phyloP scores from a whole-genome alignment of 163 green algal species.

The Coccomyxa subellipsoidea region DNA sequence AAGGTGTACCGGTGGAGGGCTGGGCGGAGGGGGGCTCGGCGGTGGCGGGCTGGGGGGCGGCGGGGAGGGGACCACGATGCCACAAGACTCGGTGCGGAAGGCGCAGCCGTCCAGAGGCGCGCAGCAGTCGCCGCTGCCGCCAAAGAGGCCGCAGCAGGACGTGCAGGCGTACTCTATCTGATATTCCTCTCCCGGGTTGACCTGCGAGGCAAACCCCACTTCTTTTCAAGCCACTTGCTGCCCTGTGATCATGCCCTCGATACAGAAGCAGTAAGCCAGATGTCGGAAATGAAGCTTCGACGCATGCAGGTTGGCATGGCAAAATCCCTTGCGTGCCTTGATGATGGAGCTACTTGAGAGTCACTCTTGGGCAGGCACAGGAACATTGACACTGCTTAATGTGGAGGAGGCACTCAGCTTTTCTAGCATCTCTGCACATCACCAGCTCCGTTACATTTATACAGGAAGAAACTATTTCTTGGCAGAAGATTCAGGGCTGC shows the following conservation, averaged over 20 bases:
- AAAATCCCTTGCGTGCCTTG: no score
- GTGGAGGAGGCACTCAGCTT: no score
- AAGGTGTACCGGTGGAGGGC: neutral
- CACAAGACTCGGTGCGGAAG: slow-evolving; percentile 17
- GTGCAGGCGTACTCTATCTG: slow-evolving; percentile 21
- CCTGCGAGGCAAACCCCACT: neutral
- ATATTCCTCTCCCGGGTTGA: neutral
- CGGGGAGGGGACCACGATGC: neutral
- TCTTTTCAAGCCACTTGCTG: neutral
- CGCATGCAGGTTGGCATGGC: no score
- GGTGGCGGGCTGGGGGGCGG: neutral
- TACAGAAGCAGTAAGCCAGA: no score
- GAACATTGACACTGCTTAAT: no score
- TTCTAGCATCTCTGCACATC: no score
- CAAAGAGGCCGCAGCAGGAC: slow-evolving; percentile 23
- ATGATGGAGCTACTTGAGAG: no score
- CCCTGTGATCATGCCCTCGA: no score
- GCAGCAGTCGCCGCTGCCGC: slow-evolving; percentile 16
- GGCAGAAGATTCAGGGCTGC: no score
- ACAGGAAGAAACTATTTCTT: neutral
- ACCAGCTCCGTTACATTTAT: neutral
- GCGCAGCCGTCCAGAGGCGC: slow-evolving; percentile 10
- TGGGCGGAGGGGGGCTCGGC: neutral
- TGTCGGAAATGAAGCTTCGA: no score
- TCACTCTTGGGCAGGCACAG: no score